phyloP scores from a whole-genome alignment of 495 filamentous ascomycete genomes.

The Aspergillus nidulans region DNA sequence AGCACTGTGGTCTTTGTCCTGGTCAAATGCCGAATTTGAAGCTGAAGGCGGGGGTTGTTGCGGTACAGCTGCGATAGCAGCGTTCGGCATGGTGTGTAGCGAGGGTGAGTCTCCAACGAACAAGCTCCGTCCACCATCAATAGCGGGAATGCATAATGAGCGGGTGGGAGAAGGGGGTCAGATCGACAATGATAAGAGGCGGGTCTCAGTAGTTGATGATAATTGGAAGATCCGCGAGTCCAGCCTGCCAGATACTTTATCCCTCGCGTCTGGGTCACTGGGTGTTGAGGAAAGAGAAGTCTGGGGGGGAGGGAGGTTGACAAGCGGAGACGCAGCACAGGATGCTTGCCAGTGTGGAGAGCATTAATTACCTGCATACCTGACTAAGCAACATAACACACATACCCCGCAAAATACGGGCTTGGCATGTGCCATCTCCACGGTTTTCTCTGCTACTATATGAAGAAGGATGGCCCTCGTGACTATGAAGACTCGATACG shows the following conservation, averaged over 20 bases:
- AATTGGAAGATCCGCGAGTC: conserved; percentile 11
- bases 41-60: conserved; percentile 25
- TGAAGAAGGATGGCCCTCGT: neutral
- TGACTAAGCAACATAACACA: conserved; percentile 18
- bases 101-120: conserved; percentile 20
- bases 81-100: conserved; percentile 43
- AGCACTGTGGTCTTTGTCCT: conserved; percentile 33
- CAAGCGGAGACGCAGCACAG: neutral
- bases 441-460: neutral
- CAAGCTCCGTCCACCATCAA: conserved; percentile 26
- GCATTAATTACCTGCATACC: neutral
- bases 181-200: conserved; percentile 10
- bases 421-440: neutral
- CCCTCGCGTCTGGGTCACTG: neutral
- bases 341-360: neutral
- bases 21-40: conserved; percentile 16
- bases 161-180: neutral
- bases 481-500: neutral
- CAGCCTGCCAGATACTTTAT: conserved; percentile 4
- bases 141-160: conserved; percentile 10
- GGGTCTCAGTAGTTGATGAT: conserved; percentile 5
- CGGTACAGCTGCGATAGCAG: conserved; percentile 18
- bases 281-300: neutral
- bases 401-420: conserved; percentile 8
- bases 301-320: neutral